Conservation (phyloP, 2,329 filamentous ascomycete genomes). For the Ophiosphaerella korrae region DNA sequence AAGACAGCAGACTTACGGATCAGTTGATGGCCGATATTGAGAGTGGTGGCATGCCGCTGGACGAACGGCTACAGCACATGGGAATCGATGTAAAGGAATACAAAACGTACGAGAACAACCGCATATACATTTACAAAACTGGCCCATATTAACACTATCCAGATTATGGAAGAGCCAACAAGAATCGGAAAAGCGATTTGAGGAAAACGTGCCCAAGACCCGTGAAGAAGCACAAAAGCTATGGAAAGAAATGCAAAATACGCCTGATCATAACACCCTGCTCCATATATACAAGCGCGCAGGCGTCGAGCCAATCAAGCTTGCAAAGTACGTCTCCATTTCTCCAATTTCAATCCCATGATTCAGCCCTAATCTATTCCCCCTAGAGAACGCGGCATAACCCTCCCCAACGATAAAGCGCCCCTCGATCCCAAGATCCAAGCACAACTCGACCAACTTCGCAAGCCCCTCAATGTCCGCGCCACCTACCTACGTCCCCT, state of each 20-base stretch:
- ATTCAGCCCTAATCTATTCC: constrained; percentile 8
- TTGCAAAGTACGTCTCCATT: constrained; percentile 37
- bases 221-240: constrained; percentile 33
- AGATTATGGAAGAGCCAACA: constrained; percentile 36
- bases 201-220: constrained; percentile 35
- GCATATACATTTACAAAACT: not conserved
- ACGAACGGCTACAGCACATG: constrained; percentile 33
- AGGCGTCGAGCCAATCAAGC: constrained; percentile 41
- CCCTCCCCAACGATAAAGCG: constrained; percentile 35
- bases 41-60: constrained; percentile 28
- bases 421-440: constrained; percentile 37
- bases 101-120: constrained; percentile 26
- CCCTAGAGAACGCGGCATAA: constrained; percentile 39
- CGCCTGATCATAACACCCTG: constrained; percentile 37
- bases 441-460: constrained; percentile 38
- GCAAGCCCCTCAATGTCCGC: constrained; percentile 74
- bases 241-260: constrained; percentile 38
- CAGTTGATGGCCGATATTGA: constrained; percentile 25
- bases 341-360: not conserved
- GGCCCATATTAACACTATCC: constrained; percentile 12
- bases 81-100: constrained; percentile 35
- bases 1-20: constrained; percentile 16
- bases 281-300: constrained; percentile 39
- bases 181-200: constrained; percentile 22
- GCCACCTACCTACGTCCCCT: constrained; percentile 86